Conservation (phyloP, 106 monocot genomes). For the Dendrobium huoshanense region DNA sequence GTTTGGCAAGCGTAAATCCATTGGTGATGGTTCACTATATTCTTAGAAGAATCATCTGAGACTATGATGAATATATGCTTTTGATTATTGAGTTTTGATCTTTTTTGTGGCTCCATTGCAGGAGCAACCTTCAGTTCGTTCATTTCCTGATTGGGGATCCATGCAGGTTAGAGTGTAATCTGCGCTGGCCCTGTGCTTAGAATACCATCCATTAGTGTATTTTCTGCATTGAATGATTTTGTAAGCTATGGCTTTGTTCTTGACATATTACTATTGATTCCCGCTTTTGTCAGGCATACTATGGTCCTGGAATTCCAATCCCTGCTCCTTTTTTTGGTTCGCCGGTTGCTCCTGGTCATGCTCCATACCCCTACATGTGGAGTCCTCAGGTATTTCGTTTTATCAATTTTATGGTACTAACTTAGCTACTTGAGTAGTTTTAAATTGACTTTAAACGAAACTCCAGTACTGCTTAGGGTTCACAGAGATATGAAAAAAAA, state of each 20-base stretch:
- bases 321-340: slow-evolving; percentile 46
- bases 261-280: background rate
- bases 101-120: slow-evolving; percentile 20
- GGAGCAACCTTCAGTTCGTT: slow-evolving; percentile 38
- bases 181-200: background rate
- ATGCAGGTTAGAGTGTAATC: slow-evolving; percentile 41
- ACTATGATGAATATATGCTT: background rate
- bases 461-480: too few relatives aligned
- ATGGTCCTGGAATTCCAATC: slow-evolving; percentile 65
- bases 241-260: background rate
- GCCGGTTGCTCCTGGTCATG: slow-evolving; percentile 51
- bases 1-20: too few relatives aligned
- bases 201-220: background rate
- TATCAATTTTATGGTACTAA: background rate
- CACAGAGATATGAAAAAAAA: too few relatives aligned
- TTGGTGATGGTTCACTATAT: background rate
- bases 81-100: background rate
- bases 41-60: background rate
- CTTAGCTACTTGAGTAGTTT: background rate
- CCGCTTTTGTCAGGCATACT: slow-evolving; percentile 47
- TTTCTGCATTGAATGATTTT: background rate
- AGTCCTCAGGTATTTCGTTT: slow-evolving; percentile 47
- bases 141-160: slow-evolving; percentile 77
- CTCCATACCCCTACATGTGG: slow-evolving; percentile 78
- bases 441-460: background rate